Evolutionary conservation across 2,329 filamentous ascomycete species (phyloP), one percentile per base, ranked within the genome.

Genomic region (Aspergillus ochraceus): DNA sequence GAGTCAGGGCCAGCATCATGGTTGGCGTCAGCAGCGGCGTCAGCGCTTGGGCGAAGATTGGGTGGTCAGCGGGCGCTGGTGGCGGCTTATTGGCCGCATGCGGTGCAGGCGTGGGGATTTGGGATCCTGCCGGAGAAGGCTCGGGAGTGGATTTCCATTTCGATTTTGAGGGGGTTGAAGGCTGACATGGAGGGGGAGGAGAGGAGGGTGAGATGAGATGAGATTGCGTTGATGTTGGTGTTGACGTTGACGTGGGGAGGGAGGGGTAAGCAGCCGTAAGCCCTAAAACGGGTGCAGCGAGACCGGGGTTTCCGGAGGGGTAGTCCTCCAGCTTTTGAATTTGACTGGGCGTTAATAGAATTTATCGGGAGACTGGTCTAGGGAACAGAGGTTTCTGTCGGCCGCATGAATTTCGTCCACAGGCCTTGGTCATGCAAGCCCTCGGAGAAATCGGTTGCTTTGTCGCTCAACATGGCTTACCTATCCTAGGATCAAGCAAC

Each of bases 81-180:
- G 11, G 67, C 66, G 54, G 72, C 70, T 2, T 76, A 73, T 64
- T 71, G 72, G 62, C 62, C 66, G 55, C 74, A 77, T 66, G 69
- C 65, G 57, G 4, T 77, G 20, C 70, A 71, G 54, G 52, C 6
- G 32, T 46, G 24, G 36, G 22, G 6, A 22, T 45, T 46, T 29
- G 36, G 36, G 10, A 29, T 54, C 9, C 39, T 46, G 32, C 52
- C 32, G 9, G 45, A 47, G 22, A 22, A 9, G 22, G 45, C 45
- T 22, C 22, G 45, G 45, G 45, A 24, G 45, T 47, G 45, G 45
- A 24, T 24, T 47, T 47, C 45, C 45, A 47, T 47, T 47, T 11
- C 19, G 45, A 14, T 47, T 17, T 12, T 24, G 20, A 24, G 22
- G 45, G 19, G 45, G 12, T 14, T 47, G 22, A 47, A 47, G 22